Base-by-base conservation (phyloP, 345 rosid genomes). In the Nasturtium officinale region DNA sequence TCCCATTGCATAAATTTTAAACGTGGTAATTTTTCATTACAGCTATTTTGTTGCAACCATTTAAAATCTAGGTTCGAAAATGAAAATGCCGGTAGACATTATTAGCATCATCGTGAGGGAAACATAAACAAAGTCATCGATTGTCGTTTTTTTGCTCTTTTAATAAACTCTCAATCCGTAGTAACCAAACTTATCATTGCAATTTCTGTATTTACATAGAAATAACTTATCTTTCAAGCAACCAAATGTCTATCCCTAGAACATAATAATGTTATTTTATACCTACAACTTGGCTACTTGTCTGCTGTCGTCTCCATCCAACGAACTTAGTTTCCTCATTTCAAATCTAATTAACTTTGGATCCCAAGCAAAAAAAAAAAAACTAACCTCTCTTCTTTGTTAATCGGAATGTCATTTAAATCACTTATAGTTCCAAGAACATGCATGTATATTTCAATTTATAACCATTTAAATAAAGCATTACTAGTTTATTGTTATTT, bases 241-340 rank as follows among this genome's bases (percentile, higher is more conserved):
- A 76, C 75, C 52, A 62, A 69, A 28, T 68, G 69, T 61, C n/a
- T 61, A 26, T 30, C 63, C 69, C 73, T 60, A 67, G 15, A 60
- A 20, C 7, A 51, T 32, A 60, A 67, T 60, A 76, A 69, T 69
- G 59, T 54, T 62, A 32, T 60, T 45, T 61, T 53, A 61, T 45
- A 61, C 65, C 65, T 61, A 15, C 79, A 69, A 76, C 75, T 76
- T 76, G 79, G 64, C 74, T 32, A 68, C 74, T 75, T 42, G 56
- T 75, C 32, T 63, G 48, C 2, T 40, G 62, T 43, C 43, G 47
- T 57, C 61, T 35, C 52, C 37, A 37, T 65, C 61, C 61, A 58
- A 74, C 35, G 67, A 74, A 47, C 72, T 66, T 48, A 29, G 20
- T 50, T 26, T 66, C 53, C 7, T 58, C 21, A 0, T 51, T 75